Percentiles rank a stretch among this genome's conserved stretches.
Conservation (phyloP, 331 rosid species). For the Quercus tomentella region DNA sequence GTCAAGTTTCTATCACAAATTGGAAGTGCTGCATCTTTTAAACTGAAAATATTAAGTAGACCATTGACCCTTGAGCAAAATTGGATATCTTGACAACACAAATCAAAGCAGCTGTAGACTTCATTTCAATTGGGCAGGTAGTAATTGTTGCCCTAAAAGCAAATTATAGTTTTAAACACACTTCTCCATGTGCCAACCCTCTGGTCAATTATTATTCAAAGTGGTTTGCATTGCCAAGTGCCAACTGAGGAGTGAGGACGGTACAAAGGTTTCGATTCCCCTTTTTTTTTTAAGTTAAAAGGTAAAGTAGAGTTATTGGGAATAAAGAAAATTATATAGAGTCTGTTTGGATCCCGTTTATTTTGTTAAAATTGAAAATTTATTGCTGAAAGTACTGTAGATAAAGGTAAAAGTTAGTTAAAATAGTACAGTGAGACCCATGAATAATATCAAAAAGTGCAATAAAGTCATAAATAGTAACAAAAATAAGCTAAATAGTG, state of each 20-base stretch:
- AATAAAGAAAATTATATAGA: neutral
- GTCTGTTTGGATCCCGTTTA: no score
- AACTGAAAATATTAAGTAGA: neutral
- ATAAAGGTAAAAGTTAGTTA: no score
- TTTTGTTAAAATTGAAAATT: accelerated
- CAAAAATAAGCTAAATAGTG: no score
- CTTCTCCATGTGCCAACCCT: conserved; percentile 13
- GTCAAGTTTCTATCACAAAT: neutral
- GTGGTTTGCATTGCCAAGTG: conserved; percentile 10
- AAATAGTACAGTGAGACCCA: no score
- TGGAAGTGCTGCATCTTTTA: neutral
- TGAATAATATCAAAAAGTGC: no score
- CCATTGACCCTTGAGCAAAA: neutral
- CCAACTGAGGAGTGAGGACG: neutral
- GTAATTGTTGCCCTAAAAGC: neutral
- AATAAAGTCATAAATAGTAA: accelerated
- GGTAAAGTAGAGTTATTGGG: conserved; percentile 17
- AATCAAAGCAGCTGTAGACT: neutral
- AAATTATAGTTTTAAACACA: neutral
- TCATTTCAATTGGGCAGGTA: neutral
- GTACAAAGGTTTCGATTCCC: conserved; percentile 19
- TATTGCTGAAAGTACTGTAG: no score
- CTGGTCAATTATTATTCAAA: conserved; percentile 30
- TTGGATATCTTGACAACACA: neutral
- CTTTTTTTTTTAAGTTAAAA: neutral